phyloP scores from a whole-genome alignment of 2,329 filamentous ascomycete species.

The Hypocrella siamensis region DNA sequence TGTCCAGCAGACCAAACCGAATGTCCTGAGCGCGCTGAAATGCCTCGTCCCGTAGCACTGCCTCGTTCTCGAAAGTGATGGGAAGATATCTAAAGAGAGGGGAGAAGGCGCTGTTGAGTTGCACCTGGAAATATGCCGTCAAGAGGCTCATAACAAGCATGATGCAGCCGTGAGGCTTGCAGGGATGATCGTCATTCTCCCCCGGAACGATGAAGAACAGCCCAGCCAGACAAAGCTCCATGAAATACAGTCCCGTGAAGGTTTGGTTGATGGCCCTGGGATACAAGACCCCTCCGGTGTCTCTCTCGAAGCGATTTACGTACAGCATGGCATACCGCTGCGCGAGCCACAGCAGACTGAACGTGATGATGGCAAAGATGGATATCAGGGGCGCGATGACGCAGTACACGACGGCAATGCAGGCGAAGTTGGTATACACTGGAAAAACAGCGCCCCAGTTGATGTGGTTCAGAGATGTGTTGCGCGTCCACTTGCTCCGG shows the following conservation, averaged over 20 bases:
- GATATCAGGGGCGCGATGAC: slow-evolving; percentile 82
- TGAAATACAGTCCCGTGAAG: slow-evolving; percentile 86
- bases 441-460: slow-evolving; percentile 92
- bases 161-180: slow-evolving; percentile 61
- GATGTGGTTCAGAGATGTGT: slow-evolving; percentile 62
- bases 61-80: slow-evolving; percentile 91
- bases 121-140: slow-evolving; percentile 62
- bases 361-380: slow-evolving; percentile 86
- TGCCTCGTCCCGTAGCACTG: slow-evolving; percentile 74
- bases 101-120: slow-evolving; percentile 70
- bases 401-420: slow-evolving; percentile 79
- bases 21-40: slow-evolving; percentile 67
- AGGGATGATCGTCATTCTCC: slow-evolving; percentile 34
- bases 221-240: slow-evolving; percentile 81
- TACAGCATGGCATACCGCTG: slow-evolving; percentile 97
- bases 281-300: slow-evolving; percentile 86
- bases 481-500: slow-evolving; percentile 68
- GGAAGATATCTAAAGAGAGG: slow-evolving; percentile 81
- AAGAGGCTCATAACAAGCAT: slow-evolving; percentile 66
- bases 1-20: slow-evolving; percentile 45
- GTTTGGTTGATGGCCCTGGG: slow-evolving; percentile 88
- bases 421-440: slow-evolving; percentile 91
- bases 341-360: slow-evolving; percentile 80
- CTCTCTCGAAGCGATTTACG: slow-evolving; percentile 74
- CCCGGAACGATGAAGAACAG: slow-evolving; percentile 69